Conservation (phyloP, 768 basidiomycete genomes). For the Cystofilobasidium ferigula region DNA sequence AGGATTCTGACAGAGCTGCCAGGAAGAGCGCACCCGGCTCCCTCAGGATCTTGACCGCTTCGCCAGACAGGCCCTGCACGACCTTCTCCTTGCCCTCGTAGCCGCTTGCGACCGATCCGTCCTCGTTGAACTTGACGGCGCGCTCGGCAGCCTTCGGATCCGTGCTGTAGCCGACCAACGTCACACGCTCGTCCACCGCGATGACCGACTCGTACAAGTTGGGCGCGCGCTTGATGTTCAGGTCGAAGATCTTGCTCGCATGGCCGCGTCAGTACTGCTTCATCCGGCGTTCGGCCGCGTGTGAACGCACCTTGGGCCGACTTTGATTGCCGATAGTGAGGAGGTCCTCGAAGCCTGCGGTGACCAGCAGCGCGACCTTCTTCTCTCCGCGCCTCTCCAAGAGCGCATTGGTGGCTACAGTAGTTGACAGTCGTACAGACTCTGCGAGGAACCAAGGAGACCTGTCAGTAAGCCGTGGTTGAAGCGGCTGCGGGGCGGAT, state of each 20-base stretch:
- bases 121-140: slow-evolving; percentile 7
- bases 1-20: slow-evolving; percentile 7
- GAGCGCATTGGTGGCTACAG: slow-evolving; percentile 21
- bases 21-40: not conserved
- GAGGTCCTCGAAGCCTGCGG: slow-evolving; percentile 31
- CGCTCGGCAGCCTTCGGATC: slow-evolving; percentile 24
- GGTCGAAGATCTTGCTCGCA: slow-evolving; percentile 26
- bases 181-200: slow-evolving; percentile 29
- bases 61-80: slow-evolving; percentile 22
- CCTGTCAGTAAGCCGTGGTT: not conserved
- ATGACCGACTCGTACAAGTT: slow-evolving; percentile 26
- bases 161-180: slow-evolving; percentile 30
- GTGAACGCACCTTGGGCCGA: too few species aligned
- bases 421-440: slow-evolving; percentile 10
- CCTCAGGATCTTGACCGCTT: slow-evolving; percentile 22
- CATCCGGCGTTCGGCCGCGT: too few species aligned
- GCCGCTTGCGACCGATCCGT: not conserved
- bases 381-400: slow-evolving; percentile 29
- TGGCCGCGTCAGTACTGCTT: slow-evolving; percentile 14
- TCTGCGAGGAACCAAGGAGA: not conserved
- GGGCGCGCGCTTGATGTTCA: slow-evolving; percentile 25
- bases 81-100: slow-evolving; percentile 7
- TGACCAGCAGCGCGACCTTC: slow-evolving; percentile 28
- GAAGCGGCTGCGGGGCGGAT: too few species aligned
- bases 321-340: slow-evolving; percentile 29